Evolutionary conservation across 257 asterid species (phyloP).

Genomic region (Fraxinus quadrangulata): DNA sequence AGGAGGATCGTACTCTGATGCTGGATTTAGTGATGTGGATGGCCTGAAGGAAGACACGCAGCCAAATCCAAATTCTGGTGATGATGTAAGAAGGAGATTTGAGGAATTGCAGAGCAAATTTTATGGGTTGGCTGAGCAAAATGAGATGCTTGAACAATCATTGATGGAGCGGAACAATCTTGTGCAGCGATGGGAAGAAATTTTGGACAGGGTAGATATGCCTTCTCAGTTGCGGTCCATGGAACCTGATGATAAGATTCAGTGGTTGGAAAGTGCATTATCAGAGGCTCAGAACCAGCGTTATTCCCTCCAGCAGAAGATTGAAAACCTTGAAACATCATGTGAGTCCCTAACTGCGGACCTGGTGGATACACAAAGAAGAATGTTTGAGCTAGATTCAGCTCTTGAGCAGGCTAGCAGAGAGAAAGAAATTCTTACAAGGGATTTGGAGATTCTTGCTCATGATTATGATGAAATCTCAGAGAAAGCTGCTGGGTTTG

Average conservation of each 20-base stretch:
- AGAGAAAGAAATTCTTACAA: conserved; percentile 67
- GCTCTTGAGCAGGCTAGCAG: conserved; percentile 52
- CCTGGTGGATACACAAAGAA: conserved; percentile 63
- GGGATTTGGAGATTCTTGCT: conserved; percentile 57
- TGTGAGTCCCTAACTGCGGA: conserved; percentile 60
- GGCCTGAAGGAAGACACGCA: conserved; percentile 66
- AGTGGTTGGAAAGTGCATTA: conserved; percentile 71
- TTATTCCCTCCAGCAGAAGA: conserved; percentile 74
- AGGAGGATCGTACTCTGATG: conserved; percentile 62
- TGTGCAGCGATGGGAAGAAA: conserved; percentile 89
- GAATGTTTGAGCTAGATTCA: conserved; percentile 58
- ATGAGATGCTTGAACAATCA: conserved; percentile 99
- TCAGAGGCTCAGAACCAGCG: conserved; percentile 65
- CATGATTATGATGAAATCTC: conserved; percentile 47
- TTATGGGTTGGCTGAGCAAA: conserved; percentile 93
- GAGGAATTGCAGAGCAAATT: conserved; percentile 88
- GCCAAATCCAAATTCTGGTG: conserved; percentile 50
- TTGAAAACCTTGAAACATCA: conserved; percentile 56
- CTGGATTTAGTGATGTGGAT: conserved; percentile 59
- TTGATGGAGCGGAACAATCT: conserved; percentile 86
- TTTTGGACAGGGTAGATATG: conserved; percentile 65
- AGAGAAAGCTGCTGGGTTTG: conserved; percentile 41
- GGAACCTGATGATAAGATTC: conserved; percentile 89
- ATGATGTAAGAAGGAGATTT: conserved; percentile 66
- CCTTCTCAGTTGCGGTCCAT: conserved; percentile 76